Conservation (phyloP, 2,329 filamentous ascomycete genomes). For the Pezicula radicicola region DNA sequence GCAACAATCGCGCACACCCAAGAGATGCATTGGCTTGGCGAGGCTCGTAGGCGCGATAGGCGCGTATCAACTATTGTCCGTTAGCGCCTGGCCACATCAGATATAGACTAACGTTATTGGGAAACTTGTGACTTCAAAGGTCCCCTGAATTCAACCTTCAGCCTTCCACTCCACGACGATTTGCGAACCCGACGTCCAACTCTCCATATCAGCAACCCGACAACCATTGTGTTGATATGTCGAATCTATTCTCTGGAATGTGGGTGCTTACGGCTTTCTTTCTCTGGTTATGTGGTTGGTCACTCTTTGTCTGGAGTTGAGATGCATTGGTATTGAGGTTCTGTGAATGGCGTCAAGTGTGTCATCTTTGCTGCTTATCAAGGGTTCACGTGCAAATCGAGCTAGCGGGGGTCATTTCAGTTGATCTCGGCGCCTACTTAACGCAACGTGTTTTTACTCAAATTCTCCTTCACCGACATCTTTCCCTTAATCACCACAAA, state of each 20-base stretch:
- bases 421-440: not conserved
- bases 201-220: not conserved
- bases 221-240: conserved; percentile 17
- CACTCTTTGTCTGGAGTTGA: too few relatives aligned
- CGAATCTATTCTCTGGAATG: conserved; percentile 32
- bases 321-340: not conserved
- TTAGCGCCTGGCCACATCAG: not conserved
- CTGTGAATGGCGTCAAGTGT: not conserved
- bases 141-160: not conserved
- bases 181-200: not conserved
- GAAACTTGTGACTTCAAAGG: not conserved
- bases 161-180: not conserved
- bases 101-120: not conserved
- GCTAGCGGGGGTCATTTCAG: not conserved
- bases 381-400: too few relatives aligned
- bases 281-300: too few relatives aligned
- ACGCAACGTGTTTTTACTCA: too few relatives aligned
- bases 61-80: not conserved
- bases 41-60: not conserved
- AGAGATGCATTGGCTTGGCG: too few relatives aligned
- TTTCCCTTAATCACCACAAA: too few relatives aligned
- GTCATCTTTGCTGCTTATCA: not conserved
- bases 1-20: too few relatives aligned
- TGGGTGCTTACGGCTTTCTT: conserved; percentile 15
- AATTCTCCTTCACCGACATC: too few relatives aligned